These are phyloP conservation scores for Cladosporium sp. DNA, from an alignment of 2,329 filamentous ascomycete species.

Conservation along the genomic window DNA sequence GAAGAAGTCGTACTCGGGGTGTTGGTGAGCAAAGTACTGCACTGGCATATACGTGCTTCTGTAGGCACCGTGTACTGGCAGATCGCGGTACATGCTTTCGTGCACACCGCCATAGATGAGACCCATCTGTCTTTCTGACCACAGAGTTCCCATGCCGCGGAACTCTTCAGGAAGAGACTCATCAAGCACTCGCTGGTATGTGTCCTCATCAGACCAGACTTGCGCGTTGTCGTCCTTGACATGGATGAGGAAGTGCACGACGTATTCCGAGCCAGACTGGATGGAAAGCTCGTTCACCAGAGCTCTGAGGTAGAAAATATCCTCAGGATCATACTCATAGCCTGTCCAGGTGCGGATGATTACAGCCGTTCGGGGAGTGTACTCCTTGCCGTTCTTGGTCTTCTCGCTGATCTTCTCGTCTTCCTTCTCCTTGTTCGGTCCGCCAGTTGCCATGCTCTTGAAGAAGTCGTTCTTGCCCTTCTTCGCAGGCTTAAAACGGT, in stretches of 20 bases:
- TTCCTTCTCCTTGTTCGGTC: slow-evolving; percentile 30
- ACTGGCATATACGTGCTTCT: slow-evolving; percentile 89
- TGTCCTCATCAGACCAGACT: slow-evolving; percentile 78
- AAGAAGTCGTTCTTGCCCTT: slow-evolving; percentile 43
- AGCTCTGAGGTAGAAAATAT: slow-evolving; percentile 79
- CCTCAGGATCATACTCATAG: slow-evolving; percentile 76
- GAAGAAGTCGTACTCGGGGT: slow-evolving; percentile 86
- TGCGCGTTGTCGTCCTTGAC: slow-evolving; percentile 77
- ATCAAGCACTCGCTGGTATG: slow-evolving; percentile 66
- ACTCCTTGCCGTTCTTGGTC: slow-evolving; percentile 23
- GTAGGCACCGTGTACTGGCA: slow-evolving; percentile 69
- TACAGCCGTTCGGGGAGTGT: slow-evolving; percentile 66
- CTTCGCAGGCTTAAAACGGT: slow-evolving; percentile 60
- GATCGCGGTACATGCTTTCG: slow-evolving; percentile 55
- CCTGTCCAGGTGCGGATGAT: slow-evolving; percentile 82
- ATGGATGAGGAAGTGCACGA: slow-evolving; percentile 80
- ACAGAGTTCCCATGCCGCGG: slow-evolving; percentile 55
- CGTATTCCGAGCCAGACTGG: slow-evolving; percentile 78
- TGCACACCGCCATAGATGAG: slow-evolving; percentile 55
- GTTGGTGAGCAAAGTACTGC: slow-evolving; percentile 85
- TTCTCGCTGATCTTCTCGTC: slow-evolving; percentile 27
- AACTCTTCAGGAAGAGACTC: slow-evolving; percentile 53
- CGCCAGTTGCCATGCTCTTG: slow-evolving; percentile 42
- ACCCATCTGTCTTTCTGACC: slow-evolving; percentile 58
- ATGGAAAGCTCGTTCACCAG: slow-evolving; percentile 78